Evolutionary conservation across 1,139 yeast species (phyloP), one percentile per base, ranked within the genome.

Genomic region (Nakaseomyces kungkrabaensis): DNA sequence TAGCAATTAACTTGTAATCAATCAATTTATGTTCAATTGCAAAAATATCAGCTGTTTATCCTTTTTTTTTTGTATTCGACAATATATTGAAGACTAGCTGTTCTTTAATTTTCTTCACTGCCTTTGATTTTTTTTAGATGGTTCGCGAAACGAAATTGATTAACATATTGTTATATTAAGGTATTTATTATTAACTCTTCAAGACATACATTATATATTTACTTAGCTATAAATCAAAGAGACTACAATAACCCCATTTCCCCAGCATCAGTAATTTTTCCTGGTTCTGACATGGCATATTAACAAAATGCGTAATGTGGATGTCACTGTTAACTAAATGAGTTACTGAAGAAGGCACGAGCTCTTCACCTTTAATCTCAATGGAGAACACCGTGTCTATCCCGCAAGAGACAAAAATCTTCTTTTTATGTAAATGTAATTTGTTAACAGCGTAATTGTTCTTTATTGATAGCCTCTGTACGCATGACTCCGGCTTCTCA

Each of bases 331-430:
- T 53, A 8, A 57, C 63, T 24, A 60, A 47, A 42, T 57, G 57
- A 6, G 56, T 52, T 4, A 59, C 57, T n/a, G 24, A 33, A 10
- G 45, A 36, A 38, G 41, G 29, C 11, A 43, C 43, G 5, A 52
- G 27, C 5, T 29, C 6, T 11, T 48, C 47, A 17, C 37, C 45
- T 9, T 29, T 33, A 10, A 38, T 45, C 2, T 52, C 46, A 27
- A 61, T 31, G 31, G 46, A 50, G 13, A 59, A 36, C 29, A 52
- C 51, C 3, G 60, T 54, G 46, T 61, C 66, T 10, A 54, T 11
- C 4, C 60, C 60, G 2, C 63, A 56, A 6, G 66, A 59, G 7
- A 60, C 47, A 41, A 52, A 54, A 17, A 58, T 41, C 10, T 34
- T 22, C 11, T 47, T 47, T 4, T 50, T 36, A 29, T 51, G 22